Evolutionary conservation across 805 yeast species (phyloP), one percentile per base, ranked within the genome.

Genomic region (Cyberlindnera xylosilytica): DNA sequence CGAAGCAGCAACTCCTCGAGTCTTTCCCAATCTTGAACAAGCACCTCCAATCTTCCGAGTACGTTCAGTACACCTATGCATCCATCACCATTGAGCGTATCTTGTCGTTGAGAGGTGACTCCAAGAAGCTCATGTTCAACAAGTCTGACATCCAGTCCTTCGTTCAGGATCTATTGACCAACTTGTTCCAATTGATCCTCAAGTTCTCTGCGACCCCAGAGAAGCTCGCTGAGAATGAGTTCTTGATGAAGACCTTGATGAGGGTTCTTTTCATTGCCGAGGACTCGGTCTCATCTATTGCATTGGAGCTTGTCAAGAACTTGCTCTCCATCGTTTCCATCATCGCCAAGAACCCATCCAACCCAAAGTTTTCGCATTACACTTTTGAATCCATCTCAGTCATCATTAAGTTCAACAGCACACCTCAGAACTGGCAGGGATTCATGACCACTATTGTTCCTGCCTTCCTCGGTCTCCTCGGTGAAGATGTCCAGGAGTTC

Each of bases 171-270:
- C 64, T 91, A 34, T 66, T 91, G 38, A 73, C 73, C 28, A 81
- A 76, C 46, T 68, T 91, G 34, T 84, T 93, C 53, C 66, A 73
- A 28, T 70, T 87, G 36, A 82, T 91, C 36, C 68, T 83, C 42
- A 69, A 70, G 44, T 76, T 76, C 45, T 72, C 76, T 9, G 61
- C 68, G 3, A 66, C 87, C 1, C 97, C 98, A 0, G 97, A 89
- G 60, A 91, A 89, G 58, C 68, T 95, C 39, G 89, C 97, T 0
- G 98, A 93, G 59, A 93, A 93, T 63, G 99, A 93, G 59, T 93
- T 87, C 60, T 70, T 93, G 58, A 87, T 93, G 82, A 87, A 83
- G 58, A 80, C 95, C 49, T 70, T 87, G 2, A 87, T 89, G 89
- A 76, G 97, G 55, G 81, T 90, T 7, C 64, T 85, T 44, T 72